Evolutionary conservation across 306 rosid genomes (phyloP), one percentile per base, ranked within the genome.

Genomic region (Spatholobus suberectus): DNA sequence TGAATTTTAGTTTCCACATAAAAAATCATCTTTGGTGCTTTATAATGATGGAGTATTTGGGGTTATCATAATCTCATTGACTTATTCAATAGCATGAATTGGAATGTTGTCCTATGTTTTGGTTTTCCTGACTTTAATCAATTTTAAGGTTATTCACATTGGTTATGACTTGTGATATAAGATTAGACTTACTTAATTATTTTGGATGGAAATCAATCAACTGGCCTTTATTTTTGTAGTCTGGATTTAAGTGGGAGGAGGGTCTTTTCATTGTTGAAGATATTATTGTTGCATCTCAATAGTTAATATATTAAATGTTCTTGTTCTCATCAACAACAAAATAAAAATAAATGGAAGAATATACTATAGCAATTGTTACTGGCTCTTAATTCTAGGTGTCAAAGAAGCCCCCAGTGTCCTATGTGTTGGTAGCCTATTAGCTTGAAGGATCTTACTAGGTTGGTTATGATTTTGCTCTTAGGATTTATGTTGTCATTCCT

Each of bases 341-440:
- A n/a, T n/a, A n/a, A n/a, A n/a, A n/a, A n/a, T n/a, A 37, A 32
- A 35, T 77, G 62, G 43, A 23, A 59, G 15, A 20, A 61, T 69
- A 77, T 38, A 23, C 41, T 62, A 9, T 43, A 61, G 38, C 54
- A 70, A 52, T 57, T 84, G 21, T 63, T 54, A 5, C 35, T 8
- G 51, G 69, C 68, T 87, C 52, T 51, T 77, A 29, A 75, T 54
- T 84, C 49, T 79, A 94, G 99, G 99, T 88, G 98, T 88, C 99
- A 96, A 80, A 85, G 98, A 89, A 96, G 97, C 81, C 90, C 99
- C 38, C 93, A 96, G 24, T 96, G 99, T 82, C 99, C 99, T 49
- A 94, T 94, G 98, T 96, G 99, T 85, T 96, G 96, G 99, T 98
- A 83, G 80, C 52, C 87, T 82, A 85, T 96, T 83, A 83, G 90